Conservation (phyloP, 176 grass and related monocot genomes). For the Canna indica region DNA sequence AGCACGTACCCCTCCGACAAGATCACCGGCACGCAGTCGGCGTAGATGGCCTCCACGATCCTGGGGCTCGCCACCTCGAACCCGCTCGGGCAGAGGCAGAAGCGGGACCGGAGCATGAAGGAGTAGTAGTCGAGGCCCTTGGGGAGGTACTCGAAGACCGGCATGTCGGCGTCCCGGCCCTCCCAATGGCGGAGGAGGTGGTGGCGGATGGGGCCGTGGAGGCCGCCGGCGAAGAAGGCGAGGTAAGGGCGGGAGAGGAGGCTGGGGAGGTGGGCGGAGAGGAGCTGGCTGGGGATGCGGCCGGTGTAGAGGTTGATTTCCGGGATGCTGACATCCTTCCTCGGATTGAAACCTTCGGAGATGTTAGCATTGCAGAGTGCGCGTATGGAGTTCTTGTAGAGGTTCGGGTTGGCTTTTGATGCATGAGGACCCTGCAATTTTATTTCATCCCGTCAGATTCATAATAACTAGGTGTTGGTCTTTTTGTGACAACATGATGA, state of each 20-base stretch:
- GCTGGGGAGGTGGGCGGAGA: slow-evolving; percentile 5
- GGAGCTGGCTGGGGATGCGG: slow-evolving; percentile 36
- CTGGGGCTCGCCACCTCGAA: slow-evolving; percentile 66
- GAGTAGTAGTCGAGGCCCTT: slow-evolving; percentile 37
- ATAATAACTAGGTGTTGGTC: neutral
- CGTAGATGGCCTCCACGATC: slow-evolving; percentile 68
- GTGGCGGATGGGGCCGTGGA: slow-evolving; percentile 41
- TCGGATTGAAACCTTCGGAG: slow-evolving; percentile 52
- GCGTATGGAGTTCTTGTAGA: slow-evolving; percentile 43
- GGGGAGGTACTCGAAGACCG: slow-evolving; percentile 43
- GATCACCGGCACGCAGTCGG: slow-evolving; percentile 63
- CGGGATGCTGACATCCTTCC: slow-evolving; percentile 55
- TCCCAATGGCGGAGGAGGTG: slow-evolving; percentile 49
- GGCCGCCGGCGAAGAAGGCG: slow-evolving; percentile 59
- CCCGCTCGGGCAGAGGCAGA: slow-evolving; percentile 79
- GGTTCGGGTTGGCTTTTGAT: slow-evolving; percentile 34
- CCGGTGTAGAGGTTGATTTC: slow-evolving; percentile 53
- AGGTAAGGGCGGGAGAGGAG: slow-evolving; percentile 24
- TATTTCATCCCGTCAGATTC: no score
- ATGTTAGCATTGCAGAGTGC: slow-evolving; percentile 78
- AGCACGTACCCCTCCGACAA: slow-evolving; percentile 38
- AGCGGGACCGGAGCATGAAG: slow-evolving; percentile 40
- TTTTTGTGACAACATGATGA: neutral
- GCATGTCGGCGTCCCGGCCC: slow-evolving; percentile 34
- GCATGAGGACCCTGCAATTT: slow-evolving; percentile 46